Conservation (phyloP, 2,329 filamentous ascomycete genomes). For the Ophiostoma ulmi region DNA sequence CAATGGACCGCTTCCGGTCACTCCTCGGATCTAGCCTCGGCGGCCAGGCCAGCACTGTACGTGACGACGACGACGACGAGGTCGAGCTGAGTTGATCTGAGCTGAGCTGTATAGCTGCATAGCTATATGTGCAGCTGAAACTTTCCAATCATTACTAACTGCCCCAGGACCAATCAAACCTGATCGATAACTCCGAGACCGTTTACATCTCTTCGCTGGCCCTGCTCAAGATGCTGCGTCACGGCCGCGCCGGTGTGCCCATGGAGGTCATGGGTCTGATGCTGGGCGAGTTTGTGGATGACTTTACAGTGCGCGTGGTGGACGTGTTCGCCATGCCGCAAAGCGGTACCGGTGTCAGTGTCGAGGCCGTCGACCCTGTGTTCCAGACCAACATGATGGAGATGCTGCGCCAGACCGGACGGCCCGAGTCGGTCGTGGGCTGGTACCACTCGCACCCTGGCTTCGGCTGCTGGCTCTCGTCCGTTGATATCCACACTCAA, state of each 20-base stretch:
- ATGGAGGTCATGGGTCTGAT: constrained; percentile 99
- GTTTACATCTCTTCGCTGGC: constrained; percentile 98
- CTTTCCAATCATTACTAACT: background rate
- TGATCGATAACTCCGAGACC: constrained; percentile 98
- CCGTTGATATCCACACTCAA: constrained; percentile 98
- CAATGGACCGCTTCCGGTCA: constrained; percentile 87
- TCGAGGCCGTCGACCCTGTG: constrained; percentile 95
- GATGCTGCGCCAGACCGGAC: constrained; percentile 94
- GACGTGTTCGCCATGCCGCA: constrained; percentile 99
- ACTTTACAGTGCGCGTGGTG: constrained; percentile 96
- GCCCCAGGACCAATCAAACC: constrained; percentile 72
- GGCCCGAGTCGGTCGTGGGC: constrained; percentile 95
- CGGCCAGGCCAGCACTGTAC: constrained; percentile 56
- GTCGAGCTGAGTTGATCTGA: background rate
- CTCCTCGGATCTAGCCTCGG: constrained; percentile 69
- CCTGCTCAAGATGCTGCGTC: constrained; percentile 95
- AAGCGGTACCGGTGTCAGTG: constrained; percentile 94
- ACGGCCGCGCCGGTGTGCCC: constrained; percentile 92
- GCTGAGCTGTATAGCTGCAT: too few species aligned
- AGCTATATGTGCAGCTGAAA: background rate
- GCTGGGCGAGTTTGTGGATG: constrained; percentile 97
- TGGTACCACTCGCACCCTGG: constrained; percentile 99
- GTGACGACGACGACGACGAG: constrained; percentile 31
- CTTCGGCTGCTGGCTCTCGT: constrained; percentile 98
- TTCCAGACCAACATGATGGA: constrained; percentile 99